phyloP scores from a whole-genome alignment of 257 asterid genomes.

The Rhazya stricta region DNA sequence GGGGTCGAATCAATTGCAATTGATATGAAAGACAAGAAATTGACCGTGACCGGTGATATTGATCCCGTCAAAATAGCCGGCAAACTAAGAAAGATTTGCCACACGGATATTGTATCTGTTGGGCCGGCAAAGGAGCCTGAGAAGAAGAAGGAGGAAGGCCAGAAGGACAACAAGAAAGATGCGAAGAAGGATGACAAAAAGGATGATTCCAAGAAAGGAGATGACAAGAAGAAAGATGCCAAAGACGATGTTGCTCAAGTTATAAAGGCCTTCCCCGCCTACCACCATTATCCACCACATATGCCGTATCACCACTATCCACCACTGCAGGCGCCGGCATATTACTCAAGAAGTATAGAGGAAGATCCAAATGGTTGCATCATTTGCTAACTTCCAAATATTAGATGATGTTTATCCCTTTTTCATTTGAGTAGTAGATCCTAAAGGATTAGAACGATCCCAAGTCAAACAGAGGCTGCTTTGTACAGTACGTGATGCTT shows the following conservation, averaged over 20 bases:
- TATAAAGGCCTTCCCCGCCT: conserved; percentile 32
- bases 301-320: conserved; percentile 12
- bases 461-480: conserved; percentile 3
- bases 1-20: conserved; percentile 61
- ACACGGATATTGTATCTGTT: conserved; percentile 49
- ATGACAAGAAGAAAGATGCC: conserved; percentile 31
- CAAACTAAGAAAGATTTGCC: conserved; percentile 56
- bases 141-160: conserved; percentile 45
- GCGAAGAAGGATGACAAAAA: conserved; percentile 4
- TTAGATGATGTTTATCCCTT: not conserved
- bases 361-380: conserved; percentile 30
- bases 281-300: conserved; percentile 27
- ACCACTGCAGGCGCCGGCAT: conserved; percentile 26
- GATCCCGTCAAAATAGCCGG: conserved; percentile 57
- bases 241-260: conserved; percentile 28
- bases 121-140: conserved; percentile 83
- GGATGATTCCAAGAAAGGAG: conserved; percentile 22
- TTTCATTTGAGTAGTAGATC: no score
- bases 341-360: conserved; percentile 34
- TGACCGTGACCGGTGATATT: conserved; percentile 55
- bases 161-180: conserved; percentile 42
- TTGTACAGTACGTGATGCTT: conserved; percentile 12
- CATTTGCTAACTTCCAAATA: conserved; percentile 7
- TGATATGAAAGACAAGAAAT: conserved; percentile 49
- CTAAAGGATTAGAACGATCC: not conserved